Evolutionary conservation across 768 basidiomycete genomes (phyloP).

Genomic region (Boletus subparvulus): DNA sequence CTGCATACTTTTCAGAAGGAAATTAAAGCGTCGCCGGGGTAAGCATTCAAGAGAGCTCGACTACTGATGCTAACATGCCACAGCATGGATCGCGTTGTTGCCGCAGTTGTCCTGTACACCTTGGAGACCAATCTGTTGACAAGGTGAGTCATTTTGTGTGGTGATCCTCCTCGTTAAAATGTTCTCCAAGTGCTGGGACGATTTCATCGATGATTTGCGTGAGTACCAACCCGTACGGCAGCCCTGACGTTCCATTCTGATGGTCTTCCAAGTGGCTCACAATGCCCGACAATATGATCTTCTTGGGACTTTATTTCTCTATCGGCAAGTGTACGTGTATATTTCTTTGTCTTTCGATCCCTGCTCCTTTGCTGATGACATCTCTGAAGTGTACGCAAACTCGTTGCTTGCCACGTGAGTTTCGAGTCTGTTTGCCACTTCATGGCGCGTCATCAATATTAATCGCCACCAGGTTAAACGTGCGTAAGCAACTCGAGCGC

Average conservation of each 20-base stretch:
- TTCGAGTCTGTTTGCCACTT: neutral
- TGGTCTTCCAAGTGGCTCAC: constrained; percentile 39
- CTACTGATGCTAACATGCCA: neutral
- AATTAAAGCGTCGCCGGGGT: constrained; percentile 42
- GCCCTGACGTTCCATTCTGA: neutral
- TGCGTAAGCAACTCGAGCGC: constrained; percentile 34
- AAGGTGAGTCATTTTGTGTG: constrained; percentile 29
- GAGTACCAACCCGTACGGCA: constrained; percentile 7
- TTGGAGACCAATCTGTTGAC: constrained; percentile 55
- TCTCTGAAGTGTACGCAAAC: constrained; percentile 47
- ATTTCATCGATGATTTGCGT: constrained; percentile 45
- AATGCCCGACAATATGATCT: constrained; percentile 48
- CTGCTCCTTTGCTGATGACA: neutral
- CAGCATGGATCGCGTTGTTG: constrained; percentile 49
- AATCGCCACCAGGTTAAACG: constrained; percentile 33
- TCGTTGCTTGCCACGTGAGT: constrained; percentile 46
- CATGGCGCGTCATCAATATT: neutral
- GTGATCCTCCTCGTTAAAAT: neutral
- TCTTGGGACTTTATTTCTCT: constrained; percentile 53
- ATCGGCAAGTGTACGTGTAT: constrained; percentile 47
- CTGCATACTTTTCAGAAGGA: constrained; percentile 40
- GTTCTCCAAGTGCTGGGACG: constrained; percentile 37
- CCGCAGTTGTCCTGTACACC: constrained; percentile 49
- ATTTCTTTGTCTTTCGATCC: neutral
- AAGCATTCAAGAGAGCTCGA: neutral